Evolutionary conservation across 331 rosid species (phyloP).

Genomic region (Erythrophleum ivorense): DNA sequence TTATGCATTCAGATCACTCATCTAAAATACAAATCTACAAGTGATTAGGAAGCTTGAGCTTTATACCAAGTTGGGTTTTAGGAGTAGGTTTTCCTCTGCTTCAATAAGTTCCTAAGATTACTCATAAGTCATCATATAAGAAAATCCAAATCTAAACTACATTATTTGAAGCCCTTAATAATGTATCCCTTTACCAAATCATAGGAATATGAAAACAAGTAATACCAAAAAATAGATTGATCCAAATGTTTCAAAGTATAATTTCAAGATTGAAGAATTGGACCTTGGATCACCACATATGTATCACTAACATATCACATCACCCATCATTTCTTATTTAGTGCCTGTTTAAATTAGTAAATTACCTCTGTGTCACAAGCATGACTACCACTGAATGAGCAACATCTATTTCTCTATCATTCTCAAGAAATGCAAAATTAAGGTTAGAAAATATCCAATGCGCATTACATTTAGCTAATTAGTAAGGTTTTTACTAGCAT

Average conservation of each 20-base stretch:
- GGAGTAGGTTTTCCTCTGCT: too few species aligned
- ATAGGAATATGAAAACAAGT: constrained; percentile 20
- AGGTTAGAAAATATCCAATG: constrained; percentile 19
- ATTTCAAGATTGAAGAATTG: constrained; percentile 24
- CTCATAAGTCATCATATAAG: background rate
- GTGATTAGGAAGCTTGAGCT: too few species aligned
- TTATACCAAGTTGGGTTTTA: too few species aligned
- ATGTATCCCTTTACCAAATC: constrained; percentile 15
- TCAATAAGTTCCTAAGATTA: background rate
- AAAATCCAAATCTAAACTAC: too few species aligned
- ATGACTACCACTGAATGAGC: constrained; percentile 87
- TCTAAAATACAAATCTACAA: too few species aligned
- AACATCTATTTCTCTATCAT: constrained; percentile 73
- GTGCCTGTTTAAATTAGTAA: background rate
- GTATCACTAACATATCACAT: background rate
- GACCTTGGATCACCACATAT: constrained; percentile 14
- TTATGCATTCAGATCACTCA: too few species aligned
- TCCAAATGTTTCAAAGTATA: background rate
- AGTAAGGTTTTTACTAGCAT: background rate
- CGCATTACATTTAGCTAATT: constrained; percentile 17
- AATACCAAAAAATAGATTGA: constrained; percentile 1
- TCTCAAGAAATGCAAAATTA: constrained; percentile 60
- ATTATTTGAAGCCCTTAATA: background rate
- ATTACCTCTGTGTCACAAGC: constrained; percentile 73
- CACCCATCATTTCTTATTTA: background rate